Percentiles rank a stretch among this genome's conserved stretches.
These are phyloP conservation scores for Phytophthora tubulina DNA, from an alignment of 352 stramenopile species.

Conservation along the genomic window DNA sequence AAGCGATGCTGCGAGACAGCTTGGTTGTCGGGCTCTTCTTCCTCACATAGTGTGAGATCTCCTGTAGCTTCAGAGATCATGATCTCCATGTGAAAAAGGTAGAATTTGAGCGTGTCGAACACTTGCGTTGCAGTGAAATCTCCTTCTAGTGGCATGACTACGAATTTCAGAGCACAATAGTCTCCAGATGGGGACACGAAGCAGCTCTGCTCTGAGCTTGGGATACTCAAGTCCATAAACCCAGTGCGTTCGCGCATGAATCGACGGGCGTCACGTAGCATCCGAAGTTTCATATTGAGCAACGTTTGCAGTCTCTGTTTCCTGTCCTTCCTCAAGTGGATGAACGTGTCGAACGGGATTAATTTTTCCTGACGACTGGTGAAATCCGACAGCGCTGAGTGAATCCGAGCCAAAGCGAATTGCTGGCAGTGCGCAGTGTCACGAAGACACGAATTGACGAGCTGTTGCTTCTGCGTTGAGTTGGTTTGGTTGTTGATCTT, in stretches of 20 bases:
- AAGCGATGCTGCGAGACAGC: slow-evolving; percentile 37
- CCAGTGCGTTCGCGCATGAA: slow-evolving; percentile 42
- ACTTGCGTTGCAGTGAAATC: slow-evolving; percentile 31
- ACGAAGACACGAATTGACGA: slow-evolving; percentile 43
- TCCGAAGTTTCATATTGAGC: slow-evolving; percentile 13
- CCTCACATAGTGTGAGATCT: slow-evolving; percentile 42
- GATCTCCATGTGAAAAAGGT: slow-evolving; percentile 49
- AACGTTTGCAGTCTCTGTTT: slow-evolving; percentile 25
- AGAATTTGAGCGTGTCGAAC: slow-evolving; percentile 42
- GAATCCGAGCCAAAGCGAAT: slow-evolving; percentile 27
- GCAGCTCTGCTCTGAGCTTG: slow-evolving; percentile 31
- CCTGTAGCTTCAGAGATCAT: slow-evolving; percentile 51
- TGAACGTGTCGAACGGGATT: slow-evolving; percentile 39
- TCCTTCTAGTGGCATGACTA: slow-evolving; percentile 38
- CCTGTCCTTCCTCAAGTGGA: slow-evolving; percentile 32
- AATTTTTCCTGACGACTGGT: slow-evolving; percentile 41
- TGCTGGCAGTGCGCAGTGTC: slow-evolving; percentile 33
- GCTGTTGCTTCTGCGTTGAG: slow-evolving; percentile 43
- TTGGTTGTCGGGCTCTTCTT: slow-evolving; percentile 24
- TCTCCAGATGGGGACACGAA: slow-evolving; percentile 39
- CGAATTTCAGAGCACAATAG: slow-evolving; percentile 41
- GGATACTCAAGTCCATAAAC: slow-evolving; percentile 32
- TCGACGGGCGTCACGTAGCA: slow-evolving; percentile 35
- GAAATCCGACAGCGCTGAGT: slow-evolving; percentile 39
- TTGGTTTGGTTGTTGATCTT: slow-evolving; percentile 36